A percentile compares a stretch with the other conserved stretches of the same genome.
Evolutionary conservation across 2,329 filamentous ascomycete genomes (phyloP).

Genomic region (Diaporthe velutina): DNA sequence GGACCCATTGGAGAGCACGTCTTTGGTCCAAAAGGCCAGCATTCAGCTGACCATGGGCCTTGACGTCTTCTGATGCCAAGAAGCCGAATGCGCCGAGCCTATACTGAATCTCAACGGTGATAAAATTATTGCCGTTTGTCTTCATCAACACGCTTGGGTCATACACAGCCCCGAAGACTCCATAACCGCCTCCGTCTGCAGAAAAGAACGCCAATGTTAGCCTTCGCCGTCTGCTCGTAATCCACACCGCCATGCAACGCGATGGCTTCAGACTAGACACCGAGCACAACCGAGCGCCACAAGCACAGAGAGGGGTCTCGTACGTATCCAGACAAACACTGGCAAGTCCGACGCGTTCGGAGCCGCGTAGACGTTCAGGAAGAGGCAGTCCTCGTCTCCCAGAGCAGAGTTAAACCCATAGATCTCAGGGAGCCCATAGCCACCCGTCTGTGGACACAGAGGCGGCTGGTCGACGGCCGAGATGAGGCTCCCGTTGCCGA

Average conservation of each 20-base stretch:
- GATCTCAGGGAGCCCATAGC: conserved; percentile 44
- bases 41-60: conserved; percentile 48
- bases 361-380: conserved; percentile 62
- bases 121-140: conserved; percentile 51
- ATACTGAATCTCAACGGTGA: conserved; percentile 63
- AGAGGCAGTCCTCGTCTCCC: conserved; percentile 61
- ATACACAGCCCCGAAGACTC: conserved; percentile 16
- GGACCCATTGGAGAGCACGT: conserved; percentile 64
- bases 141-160: conserved; percentile 31
- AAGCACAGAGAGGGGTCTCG: conserved; percentile 41
- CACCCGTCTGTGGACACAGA: conserved; percentile 46
- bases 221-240: neutral
- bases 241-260: neutral
- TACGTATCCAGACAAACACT: conserved; percentile 58
- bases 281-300: neutral
- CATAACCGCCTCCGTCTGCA: conserved; percentile 39
- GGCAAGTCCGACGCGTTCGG: conserved; percentile 57
- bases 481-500: conserved; percentile 39
- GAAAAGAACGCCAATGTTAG: neutral
- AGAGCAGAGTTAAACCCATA: conserved; percentile 47
- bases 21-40: conserved; percentile 53
- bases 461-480: conserved; percentile 46
- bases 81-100: conserved; percentile 63
- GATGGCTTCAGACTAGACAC: neutral
- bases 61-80: conserved; percentile 50